phyloP scores from a whole-genome alignment of 2,329 filamentous ascomycete species.

The Lojkania enalia region DNA sequence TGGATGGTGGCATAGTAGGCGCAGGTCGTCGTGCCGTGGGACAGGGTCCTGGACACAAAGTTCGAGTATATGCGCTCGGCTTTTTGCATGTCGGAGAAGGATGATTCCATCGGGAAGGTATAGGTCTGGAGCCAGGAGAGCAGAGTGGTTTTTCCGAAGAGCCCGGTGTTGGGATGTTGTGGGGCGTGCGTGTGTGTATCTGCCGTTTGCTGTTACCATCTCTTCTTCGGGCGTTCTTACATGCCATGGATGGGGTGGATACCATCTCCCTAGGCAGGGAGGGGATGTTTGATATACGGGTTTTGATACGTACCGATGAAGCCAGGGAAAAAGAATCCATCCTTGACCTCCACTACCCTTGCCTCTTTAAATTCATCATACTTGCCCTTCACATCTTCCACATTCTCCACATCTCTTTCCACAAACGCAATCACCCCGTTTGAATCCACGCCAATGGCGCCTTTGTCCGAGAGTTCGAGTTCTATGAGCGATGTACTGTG shows the following conservation, averaged over 20 bases:
- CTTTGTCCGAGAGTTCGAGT: slow-evolving; percentile 54
- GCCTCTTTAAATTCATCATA: slow-evolving; percentile 46
- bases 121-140: slow-evolving; percentile 93
- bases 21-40: slow-evolving; percentile 89
- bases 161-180: slow-evolving; percentile 90
- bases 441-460: slow-evolving; percentile 56
- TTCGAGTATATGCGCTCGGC: slow-evolving; percentile 75
- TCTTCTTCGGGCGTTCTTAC: no score
- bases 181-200: slow-evolving; percentile 95
- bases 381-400: slow-evolving; percentile 27
- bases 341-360: slow-evolving; percentile 44
- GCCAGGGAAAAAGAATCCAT: slow-evolving; percentile 80
- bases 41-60: slow-evolving; percentile 77
- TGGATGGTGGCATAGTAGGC: slow-evolving; percentile 94
- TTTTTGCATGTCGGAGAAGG: slow-evolving; percentile 64
- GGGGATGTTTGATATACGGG: no score
- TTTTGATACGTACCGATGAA: slow-evolving; percentile 77
- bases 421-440: slow-evolving; percentile 57
- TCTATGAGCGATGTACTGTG: slow-evolving; percentile 55
- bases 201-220: no score
- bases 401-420: slow-evolving; percentile 35
- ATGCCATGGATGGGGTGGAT: no score
- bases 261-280: no score
- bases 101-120: slow-evolving; percentile 90
- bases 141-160: slow-evolving; percentile 91